Evolutionary conservation across 306 rosid species (phyloP), one percentile per base, ranked within the genome.

Genomic region (Crataegus laevigata): DNA sequence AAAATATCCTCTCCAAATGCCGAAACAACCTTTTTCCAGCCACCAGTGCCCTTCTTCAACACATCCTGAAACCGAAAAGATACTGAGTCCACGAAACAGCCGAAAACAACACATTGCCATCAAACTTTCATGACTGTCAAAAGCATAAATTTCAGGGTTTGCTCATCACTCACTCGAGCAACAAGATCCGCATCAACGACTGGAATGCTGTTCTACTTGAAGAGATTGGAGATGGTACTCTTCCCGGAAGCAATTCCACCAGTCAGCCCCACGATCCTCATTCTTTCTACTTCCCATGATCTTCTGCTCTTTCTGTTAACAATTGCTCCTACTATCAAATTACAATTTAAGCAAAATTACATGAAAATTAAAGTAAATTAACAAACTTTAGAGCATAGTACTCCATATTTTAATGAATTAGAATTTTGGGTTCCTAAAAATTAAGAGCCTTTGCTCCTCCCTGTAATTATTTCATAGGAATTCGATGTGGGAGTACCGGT

Each of bases 241-340:
- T 94, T 94, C 64, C 96, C 96, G 1, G 94, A 90, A 0, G 96
- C 78, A 52, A 91, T 91, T 81, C 98, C 97, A 42, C 96, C 96
- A 0, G 93, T 91, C 29, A 91, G 82, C 26, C 98, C 97, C 70
- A 90, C 85, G 1, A 91, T 85, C 82, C 97, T 89, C 98, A 91
- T 90, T 42, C 21, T 70, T 57, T 66, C 19, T 66, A 11, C 36
- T 42, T 22, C 67, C 32, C 24, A 32, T 32, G 21, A 11, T 34
- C 75, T 59, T 59, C 22, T 17, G 40, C 67, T 5, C 30, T 26
- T 13, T 59, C 65, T 13, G 65, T 60, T 60, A 26, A 17, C 30
- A 58, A 58, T 58, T 71, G 17, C 51, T 13, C 24, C 12, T 8
- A 10, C 8, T 9, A 64, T 4, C 6, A 10, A 19, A 34, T 19